A percentile compares a stretch with the other conserved stretches of the same genome.
Conservation (phyloP, 2,329 filamentous ascomycete genomes). For the Aureobasidium sp. region DNA sequence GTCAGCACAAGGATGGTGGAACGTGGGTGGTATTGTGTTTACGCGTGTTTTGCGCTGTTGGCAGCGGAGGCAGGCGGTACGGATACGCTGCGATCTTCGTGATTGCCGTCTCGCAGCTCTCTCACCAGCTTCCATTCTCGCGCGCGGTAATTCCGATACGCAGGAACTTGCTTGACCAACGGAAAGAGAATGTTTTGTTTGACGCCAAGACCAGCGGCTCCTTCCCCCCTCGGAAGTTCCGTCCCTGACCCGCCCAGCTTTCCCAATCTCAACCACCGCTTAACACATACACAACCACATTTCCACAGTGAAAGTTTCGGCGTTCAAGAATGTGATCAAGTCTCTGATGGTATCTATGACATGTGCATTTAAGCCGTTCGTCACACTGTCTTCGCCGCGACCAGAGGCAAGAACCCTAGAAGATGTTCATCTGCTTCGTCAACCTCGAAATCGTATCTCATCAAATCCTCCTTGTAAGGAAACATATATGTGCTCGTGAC, state of each 20-base stretch:
- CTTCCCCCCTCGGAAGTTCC: too few species aligned
- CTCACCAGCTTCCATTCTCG: background rate
- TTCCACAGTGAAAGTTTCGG: background rate
- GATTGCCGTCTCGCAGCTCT: background rate
- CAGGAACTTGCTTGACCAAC: background rate
- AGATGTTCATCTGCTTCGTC: constrained; percentile 33
- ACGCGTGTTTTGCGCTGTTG: constrained; percentile 10
- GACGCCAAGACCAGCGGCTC: background rate
- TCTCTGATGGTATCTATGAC: too few species aligned
- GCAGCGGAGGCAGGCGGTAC: background rate
- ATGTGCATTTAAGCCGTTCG: too few species aligned
- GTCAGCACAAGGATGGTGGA: background rate
- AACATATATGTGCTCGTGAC: constrained; percentile 47
- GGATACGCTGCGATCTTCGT: background rate
- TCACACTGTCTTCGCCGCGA: background rate
- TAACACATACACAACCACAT: background rate
- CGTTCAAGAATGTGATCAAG: too few species aligned
- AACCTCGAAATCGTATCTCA: constrained; percentile 50
- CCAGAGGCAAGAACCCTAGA: background rate
- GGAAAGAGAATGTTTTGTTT: too few species aligned
- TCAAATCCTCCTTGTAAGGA: constrained; percentile 48
- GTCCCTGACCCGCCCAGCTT: background rate
- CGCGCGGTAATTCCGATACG: background rate
- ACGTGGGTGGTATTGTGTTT: background rate
- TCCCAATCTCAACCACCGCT: background rate